Evolutionary conservation across 75 land plant genomes (phyloP).

Genomic region (Pinus tabuliformis): DNA sequence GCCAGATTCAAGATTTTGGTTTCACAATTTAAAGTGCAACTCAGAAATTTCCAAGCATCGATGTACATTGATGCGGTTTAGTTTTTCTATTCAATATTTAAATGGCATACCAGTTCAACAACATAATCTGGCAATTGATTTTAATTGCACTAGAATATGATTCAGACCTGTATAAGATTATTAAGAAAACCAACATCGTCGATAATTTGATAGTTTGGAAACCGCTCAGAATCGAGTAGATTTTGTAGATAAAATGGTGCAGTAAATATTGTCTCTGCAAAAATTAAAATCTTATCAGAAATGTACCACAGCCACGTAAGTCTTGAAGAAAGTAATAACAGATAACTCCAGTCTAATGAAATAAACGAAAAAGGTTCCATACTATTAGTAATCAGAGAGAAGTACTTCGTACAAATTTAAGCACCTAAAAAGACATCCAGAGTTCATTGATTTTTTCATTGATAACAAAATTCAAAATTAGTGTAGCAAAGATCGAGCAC

Average conservation of each 20-base stretch:
- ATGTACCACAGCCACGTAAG: not conserved
- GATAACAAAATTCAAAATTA: not conserved
- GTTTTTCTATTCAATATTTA: not conserved
- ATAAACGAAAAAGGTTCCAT: not conserved
- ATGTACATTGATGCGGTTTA: not conserved
- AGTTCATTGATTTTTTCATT: not conserved
- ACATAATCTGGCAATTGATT: not conserved
- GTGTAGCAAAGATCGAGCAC: too few species aligned
- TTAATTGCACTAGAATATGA: not conserved
- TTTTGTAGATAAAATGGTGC: constrained; percentile 53
- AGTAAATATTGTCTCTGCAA: constrained; percentile 38
- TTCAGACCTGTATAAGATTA: constrained; percentile 32
- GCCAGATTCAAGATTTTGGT: not conserved
- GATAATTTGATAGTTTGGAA: constrained; percentile 50
- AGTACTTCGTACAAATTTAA: not conserved
- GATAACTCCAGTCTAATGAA: not conserved
- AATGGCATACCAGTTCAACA: not conserved
- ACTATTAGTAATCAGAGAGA: not conserved
- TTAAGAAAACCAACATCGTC: constrained; percentile 39
- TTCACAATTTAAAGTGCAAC: not conserved
- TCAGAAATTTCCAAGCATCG: not conserved
- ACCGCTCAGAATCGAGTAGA: constrained; percentile 41
- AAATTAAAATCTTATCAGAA: constrained; percentile 1
- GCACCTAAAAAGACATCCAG: not conserved
- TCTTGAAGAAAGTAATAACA: not conserved